These are phyloP conservation scores for Cephaloascus fragrans DNA, from an alignment of 805 yeast species.

Conservation along the genomic window DNA sequence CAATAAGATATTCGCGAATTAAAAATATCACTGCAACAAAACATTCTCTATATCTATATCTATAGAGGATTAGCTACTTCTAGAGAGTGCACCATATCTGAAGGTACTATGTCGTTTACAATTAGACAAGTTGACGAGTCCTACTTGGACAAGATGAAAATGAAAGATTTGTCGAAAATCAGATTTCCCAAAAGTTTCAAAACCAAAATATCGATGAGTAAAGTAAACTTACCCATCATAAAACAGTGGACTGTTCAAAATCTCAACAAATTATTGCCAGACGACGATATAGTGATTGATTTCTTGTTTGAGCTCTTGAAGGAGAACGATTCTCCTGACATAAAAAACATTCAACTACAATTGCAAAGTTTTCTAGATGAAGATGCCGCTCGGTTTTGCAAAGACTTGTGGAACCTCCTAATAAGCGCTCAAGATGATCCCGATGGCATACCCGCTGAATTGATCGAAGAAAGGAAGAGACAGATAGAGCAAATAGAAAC, in stretches of 20 bases:
- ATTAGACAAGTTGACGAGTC: slow-evolving; percentile 9
- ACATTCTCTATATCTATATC: too few species aligned
- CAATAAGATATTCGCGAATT: too few species aligned
- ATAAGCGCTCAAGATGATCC: slow-evolving; percentile 31
- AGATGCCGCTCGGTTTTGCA: slow-evolving; percentile 27
- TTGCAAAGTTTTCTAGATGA: slow-evolving; percentile 34
- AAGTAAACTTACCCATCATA: slow-evolving; percentile 28
- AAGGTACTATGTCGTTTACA: slow-evolving; percentile 11
- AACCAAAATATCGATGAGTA: slow-evolving; percentile 21
- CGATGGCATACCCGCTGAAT: slow-evolving; percentile 33
- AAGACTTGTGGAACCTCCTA: slow-evolving; percentile 32
- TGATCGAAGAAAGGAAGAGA: slow-evolving; percentile 13
- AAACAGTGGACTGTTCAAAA: slow-evolving; percentile 26
- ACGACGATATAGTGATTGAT: slow-evolving; percentile 40
- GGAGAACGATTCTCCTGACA: slow-evolving; percentile 23
- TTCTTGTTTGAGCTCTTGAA: slow-evolving; percentile 32
- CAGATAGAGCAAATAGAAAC: slow-evolving; percentile 5
- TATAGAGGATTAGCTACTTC: too few species aligned
- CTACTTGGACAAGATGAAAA: slow-evolving; percentile 4
- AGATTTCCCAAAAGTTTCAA: slow-evolving; percentile 26
- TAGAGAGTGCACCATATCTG: too few species aligned
- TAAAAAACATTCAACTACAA: slow-evolving; percentile 30
- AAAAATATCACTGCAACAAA: too few species aligned
- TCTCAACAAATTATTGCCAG: slow-evolving; percentile 29
- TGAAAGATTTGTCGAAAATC: slow-evolving; percentile 7